Evolutionary conservation across 805 yeast species (phyloP), one percentile per base, ranked within the genome.

Genomic region (Lachancea fermentati): DNA sequence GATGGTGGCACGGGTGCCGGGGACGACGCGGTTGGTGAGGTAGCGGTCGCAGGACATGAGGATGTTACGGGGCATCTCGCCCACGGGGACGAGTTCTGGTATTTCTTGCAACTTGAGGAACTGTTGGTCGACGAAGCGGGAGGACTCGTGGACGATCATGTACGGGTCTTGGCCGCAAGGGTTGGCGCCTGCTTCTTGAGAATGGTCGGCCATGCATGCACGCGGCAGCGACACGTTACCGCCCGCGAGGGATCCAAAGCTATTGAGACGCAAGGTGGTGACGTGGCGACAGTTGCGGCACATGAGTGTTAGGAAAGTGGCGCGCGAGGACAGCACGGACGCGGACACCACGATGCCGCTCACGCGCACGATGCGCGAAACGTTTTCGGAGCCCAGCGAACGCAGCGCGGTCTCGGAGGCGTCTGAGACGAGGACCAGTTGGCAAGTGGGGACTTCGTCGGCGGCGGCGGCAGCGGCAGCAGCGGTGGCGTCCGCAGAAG

Each of bases 71-170:
- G 99, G 99, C 87, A 93, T 82, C 66, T 93, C 99, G 50, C 99
- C 98, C 19, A 93, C 95, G 1, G 98, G 99, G 2, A 93, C 97
- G 81, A 85, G 85, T 61, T 93, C 99, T 9, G 97, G 97, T n/a
- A 93, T 73, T 61, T 93, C 98, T 63, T 93, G 99, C 42, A 93
- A 71, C 62, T 93, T 93, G 55, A 93, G 72, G 22, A 83, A 79
- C 65, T 93, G 99, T 60, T 94, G 97, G 65, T 93, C 97, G 39
- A 93, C 81, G 62, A 89, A 93, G n/a, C 76, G 69, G 2, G 96
- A 87, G 57, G 86, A 85, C 60, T 93, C 97, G 64, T 93, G 98
- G 22, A 86, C 88, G 45, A 93, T 85, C 28, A 85, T 76, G 55
- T 88, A 93, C 2, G 99, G 98, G 52, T 91, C 96, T 11, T 81